phyloP scores from a whole-genome alignment of 306 rosid species.

The Ammopiptanthus mongolicus region DNA sequence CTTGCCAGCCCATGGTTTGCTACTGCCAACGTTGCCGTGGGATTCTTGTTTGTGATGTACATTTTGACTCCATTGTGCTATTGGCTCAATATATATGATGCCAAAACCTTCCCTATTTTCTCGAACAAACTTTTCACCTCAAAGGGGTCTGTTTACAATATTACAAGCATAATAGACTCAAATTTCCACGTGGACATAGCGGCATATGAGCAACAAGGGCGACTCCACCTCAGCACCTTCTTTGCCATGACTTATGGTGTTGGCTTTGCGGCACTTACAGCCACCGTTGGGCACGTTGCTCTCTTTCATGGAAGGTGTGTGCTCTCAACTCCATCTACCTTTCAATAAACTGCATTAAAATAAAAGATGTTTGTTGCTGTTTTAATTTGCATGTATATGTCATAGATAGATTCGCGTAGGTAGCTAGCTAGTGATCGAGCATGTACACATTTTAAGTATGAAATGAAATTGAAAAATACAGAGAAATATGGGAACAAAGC shows the following conservation, averaged over 20 bases:
- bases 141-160: conserved; percentile 51
- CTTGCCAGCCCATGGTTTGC: conserved; percentile 98
- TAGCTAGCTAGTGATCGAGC: neutral
- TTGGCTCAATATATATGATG: conserved; percentile 64
- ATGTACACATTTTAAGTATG: neutral
- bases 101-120: conserved; percentile 73
- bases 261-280: conserved; percentile 83
- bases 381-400: neutral
- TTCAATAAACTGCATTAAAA: neutral
- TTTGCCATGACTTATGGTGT: conserved; percentile 79
- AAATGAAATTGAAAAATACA: conserved; percentile 14
- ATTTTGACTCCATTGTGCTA: conserved; percentile 60
- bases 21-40: conserved; percentile 83
- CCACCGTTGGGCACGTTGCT: conserved; percentile 80
- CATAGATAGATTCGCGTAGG: neutral
- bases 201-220: conserved; percentile 57
- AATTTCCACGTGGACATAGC: conserved; percentile 59
- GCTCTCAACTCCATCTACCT: neutral
- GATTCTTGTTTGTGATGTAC: conserved; percentile 64
- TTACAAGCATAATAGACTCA: conserved; percentile 59
- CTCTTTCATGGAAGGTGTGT: conserved; percentile 81
- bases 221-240: conserved; percentile 52
- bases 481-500: conserved; percentile 91
- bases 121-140: conserved; percentile 50
- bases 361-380: neutral